Conservation (phyloP, 2,329 filamentous ascomycete genomes). For the Huntiella bhutanensis region DNA sequence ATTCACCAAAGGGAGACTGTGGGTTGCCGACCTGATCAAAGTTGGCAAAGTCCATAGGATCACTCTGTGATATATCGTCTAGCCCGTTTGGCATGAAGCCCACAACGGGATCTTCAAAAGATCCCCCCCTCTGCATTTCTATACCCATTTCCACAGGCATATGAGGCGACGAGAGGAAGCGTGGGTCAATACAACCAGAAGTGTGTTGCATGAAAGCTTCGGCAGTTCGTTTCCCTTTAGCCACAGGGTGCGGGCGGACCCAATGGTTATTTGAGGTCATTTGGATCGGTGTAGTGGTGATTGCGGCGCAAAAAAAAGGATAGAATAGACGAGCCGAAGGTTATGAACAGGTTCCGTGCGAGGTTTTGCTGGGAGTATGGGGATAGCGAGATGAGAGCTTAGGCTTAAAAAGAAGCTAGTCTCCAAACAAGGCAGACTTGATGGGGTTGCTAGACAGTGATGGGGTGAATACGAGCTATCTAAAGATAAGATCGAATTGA, state of each 20-base stretch:
- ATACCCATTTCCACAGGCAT: not conserved
- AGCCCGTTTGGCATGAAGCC: not conserved
- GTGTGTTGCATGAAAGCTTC: no score
- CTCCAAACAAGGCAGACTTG: not conserved
- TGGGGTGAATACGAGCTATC: no score
- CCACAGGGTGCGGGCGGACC: no score
- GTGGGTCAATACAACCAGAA: not conserved
- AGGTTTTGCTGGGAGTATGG: no score
- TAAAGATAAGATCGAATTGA: no score
- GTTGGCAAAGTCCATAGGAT: not conserved
- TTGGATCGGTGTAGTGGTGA: no score
- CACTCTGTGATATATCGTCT: not conserved
- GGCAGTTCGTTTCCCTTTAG: no score
- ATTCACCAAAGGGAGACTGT: not conserved
- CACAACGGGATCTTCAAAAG: not conserved
- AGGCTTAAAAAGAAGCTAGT: not conserved
- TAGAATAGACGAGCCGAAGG: no score
- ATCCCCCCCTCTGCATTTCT: not conserved
- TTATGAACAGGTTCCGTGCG: no score
- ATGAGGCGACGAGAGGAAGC: not conserved
- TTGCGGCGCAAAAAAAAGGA: no score
- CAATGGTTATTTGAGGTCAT: no score
- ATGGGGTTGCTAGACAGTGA: not conserved
- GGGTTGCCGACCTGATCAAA: not conserved
- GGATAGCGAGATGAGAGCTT: no score